Base-by-base conservation (phyloP, 108 stramenopile species). In the Stephanodiscus minutulus region DNA sequence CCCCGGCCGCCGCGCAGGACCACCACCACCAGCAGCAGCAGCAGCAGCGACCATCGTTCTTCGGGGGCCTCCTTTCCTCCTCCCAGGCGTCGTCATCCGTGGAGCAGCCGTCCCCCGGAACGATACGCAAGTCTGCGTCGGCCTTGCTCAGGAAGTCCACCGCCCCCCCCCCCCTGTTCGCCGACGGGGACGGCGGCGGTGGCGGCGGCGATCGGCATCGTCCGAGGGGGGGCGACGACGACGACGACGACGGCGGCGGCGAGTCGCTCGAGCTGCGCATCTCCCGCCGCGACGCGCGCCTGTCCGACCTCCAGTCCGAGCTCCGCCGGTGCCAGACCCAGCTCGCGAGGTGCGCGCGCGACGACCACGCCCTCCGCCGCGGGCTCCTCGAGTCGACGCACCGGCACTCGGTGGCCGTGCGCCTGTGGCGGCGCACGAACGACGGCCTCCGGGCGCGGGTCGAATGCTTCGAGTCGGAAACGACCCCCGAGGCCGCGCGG, bases 341-440 rank as follows among this genome's bases (percentile, higher is more conserved):
- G n/a, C 48, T 54, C 49, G 24, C 49, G 20, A 65, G 70, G 49
- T 18, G 56, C 6, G 59, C 59, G 52, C 66, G 67, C 29, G 79
- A 80, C 35, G 65, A 61, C 44, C 39, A 53, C 54, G 56, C 72
- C 27, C 43, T 80, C n/a, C 72, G 79, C 13, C 59, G 79, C 0
- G 72, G 73, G 21, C 66, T 63, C n/a, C 62, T 80, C 36, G 79
- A 80, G 61, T 80, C 79, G 2, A 61, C 72, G 0, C 72, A 73
- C 52, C 60, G 79, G 3, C 79, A 80, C 52, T 28, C 35, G 52
- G 55, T 80, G 3, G 72, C 79, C 61, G 25, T 73, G 0, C 37
- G 57, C 21, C 44, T 80, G 24, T 80, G 79, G 79, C 54, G 65
- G 0, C 72, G 79, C 15, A 80, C 79, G 56, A 80, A 80, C 66